Base-by-base conservation (phyloP, 139 green algal genomes). In the Tetraselmis striata region DNA sequence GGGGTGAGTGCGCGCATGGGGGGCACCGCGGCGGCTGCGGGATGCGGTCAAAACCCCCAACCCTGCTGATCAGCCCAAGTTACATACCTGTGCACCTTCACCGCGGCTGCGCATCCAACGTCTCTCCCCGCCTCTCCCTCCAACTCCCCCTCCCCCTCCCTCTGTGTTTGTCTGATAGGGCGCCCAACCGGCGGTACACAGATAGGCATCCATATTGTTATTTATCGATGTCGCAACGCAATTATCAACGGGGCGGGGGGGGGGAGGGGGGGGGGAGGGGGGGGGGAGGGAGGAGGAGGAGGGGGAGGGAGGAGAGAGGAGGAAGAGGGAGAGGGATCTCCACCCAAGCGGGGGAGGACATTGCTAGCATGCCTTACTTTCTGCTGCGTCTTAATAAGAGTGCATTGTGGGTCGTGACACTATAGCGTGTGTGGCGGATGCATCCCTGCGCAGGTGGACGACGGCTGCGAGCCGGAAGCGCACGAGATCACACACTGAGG, bases 1-100 rank as follows among this genome's bases (percentile, higher is more conserved):
- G 80, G 77, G 82, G 85, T 81, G 27, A 11, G 79, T n/a, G n/a
- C n/a, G n/a, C n/a, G n/a, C n/a, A 67, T 18, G 45, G 11, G 11
- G 11, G 45, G 5, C 18, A 18, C 45, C 45, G 11, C 18, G 11
- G 11, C 45, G 18, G 45, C 11, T 25, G 45, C 45, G 18, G 45
- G 11, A 67, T 67, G 18, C 5, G 45, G 45, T 67, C 45, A 67
- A 67, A 67, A n/a, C n/a, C 45, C 5, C 11, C 45, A 67, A 18
- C 18, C 45, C 18, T 18, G 45, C 18, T 67, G 45, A 5, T n/a
- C n/a, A n/a, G n/a, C n/a, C n/a, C n/a, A n/a, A n/a, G n/a, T n/a
- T n/a, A n/a, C n/a, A n/a, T n/a, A n/a, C n/a, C n/a, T n/a, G n/a
- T n/a, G 45, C 45, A 67, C 11, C 18, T 18, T 67, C 45, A 18